Evolutionary conservation across 768 basidiomycete genomes (phyloP).

Genomic region (Amanita jacksonii): DNA sequence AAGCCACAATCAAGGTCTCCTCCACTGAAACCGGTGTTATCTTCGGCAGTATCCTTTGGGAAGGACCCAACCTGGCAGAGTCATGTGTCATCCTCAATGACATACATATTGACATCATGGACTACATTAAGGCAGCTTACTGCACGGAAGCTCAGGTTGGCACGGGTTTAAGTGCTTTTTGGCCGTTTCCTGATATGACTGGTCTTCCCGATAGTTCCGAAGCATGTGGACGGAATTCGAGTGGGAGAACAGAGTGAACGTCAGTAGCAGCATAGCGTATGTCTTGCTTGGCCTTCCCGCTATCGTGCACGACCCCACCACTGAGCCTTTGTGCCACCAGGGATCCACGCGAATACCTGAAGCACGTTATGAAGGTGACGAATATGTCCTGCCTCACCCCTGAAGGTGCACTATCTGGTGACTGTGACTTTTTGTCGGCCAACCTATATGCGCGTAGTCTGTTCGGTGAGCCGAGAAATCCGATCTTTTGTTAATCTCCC

Average conservation of each 20-base stretch:
- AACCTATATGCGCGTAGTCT: conserved; percentile 94
- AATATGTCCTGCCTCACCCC: conserved; percentile 98
- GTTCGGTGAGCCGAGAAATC: conserved; percentile 57
- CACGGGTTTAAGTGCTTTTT: conserved; percentile 3
- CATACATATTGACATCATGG: conserved; percentile 98
- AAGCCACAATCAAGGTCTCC: conserved; percentile 97
- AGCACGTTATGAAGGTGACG: conserved; percentile 92
- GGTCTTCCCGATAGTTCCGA: conserved; percentile 53
- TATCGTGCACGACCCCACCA: no score
- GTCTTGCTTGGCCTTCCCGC: conserved; percentile 20
- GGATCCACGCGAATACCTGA: conserved; percentile 81
- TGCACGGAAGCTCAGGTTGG: conserved; percentile 89
- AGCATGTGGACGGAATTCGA: conserved; percentile 99
- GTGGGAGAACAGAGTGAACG: conserved; percentile 99
- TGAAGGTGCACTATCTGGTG: conserved; percentile 88
- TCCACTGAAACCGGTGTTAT: conserved; percentile 98
- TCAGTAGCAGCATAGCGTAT: conserved; percentile 73
- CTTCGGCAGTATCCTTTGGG: conserved; percentile 97
- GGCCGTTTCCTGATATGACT: neutral
- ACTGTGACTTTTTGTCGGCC: conserved; percentile 94
- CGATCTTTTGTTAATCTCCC: neutral
- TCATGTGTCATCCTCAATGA: conserved; percentile 92
- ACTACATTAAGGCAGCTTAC: conserved; percentile 93
- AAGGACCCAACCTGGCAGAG: conserved; percentile 80
- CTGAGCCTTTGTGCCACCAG: conserved; percentile 25